These are phyloP conservation scores for Calonectria honghensis DNA, from an alignment of 2,329 filamentous ascomycete species.

Conservation along the genomic window DNA sequence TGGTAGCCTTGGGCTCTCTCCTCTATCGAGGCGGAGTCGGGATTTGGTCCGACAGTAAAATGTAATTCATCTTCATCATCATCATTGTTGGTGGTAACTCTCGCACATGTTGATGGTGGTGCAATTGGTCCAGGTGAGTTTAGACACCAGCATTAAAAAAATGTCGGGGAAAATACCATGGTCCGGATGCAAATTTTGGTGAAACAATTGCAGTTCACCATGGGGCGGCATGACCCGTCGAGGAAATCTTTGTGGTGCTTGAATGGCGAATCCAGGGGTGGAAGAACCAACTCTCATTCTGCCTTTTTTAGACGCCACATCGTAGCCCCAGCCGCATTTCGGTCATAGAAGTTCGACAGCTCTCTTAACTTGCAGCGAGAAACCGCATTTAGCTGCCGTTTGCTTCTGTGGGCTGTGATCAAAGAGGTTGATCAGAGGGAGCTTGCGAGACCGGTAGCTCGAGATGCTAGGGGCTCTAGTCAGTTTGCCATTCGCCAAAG, in stretches of 20 bases:
- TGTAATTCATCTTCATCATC: background rate
- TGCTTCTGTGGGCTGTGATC: too few species aligned
- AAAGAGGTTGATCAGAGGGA: too few species aligned
- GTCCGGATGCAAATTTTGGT: background rate
- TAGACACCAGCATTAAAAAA: background rate
- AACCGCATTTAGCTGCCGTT: too few species aligned
- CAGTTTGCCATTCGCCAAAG: too few species aligned
- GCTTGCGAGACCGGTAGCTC: too few species aligned
- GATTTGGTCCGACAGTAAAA: background rate
- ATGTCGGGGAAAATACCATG: background rate
- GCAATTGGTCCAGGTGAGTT: background rate
- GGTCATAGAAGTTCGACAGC: too few species aligned
- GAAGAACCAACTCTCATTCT: background rate
- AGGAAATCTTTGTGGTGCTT: background rate
- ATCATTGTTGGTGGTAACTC: background rate
- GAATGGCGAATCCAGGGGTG: background rate
- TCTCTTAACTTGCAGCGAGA: too few species aligned
- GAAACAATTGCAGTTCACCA: background rate
- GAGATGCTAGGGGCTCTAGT: too few species aligned
- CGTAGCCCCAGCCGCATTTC: too few species aligned
- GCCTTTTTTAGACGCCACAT: background rate
- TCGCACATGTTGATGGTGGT: background rate
- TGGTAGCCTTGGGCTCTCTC: too few species aligned
- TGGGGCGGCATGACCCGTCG: background rate
- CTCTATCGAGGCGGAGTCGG: too few species aligned